Conservation (phyloP, 2,329 filamentous ascomycete genomes). For the Clarireedia monteithiana region DNA sequence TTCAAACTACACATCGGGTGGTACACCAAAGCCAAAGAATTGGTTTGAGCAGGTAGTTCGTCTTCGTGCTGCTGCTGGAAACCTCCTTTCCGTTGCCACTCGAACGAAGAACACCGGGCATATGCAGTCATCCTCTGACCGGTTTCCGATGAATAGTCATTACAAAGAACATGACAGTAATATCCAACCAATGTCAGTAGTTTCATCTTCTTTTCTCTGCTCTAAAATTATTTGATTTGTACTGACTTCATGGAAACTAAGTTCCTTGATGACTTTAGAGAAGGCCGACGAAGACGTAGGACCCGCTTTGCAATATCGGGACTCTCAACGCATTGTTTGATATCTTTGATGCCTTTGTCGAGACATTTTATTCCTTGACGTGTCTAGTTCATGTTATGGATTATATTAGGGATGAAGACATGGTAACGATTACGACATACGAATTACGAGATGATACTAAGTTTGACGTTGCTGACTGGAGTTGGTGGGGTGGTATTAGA, state of each 20-base stretch:
- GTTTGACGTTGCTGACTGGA: too few species aligned
- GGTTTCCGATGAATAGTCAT: background rate
- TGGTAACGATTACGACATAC: too few species aligned
- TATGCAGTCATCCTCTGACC: background rate
- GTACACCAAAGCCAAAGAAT: conserved; percentile 2
- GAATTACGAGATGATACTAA: too few species aligned
- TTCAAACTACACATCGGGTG: conserved; percentile 2
- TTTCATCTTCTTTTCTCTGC: background rate
- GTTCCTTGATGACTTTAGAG: conserved; percentile 3
- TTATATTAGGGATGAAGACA: too few species aligned
- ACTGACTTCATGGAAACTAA: background rate
- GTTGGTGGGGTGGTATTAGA: too few species aligned
- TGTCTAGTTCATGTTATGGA: too few species aligned
- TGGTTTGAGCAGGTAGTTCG: conserved; percentile 5
- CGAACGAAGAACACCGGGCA: background rate
- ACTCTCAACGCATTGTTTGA: background rate
- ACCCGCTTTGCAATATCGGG: background rate
- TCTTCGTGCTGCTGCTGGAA: background rate
- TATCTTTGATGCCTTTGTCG: background rate
- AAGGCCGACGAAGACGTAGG: background rate
- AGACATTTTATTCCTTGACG: background rate
- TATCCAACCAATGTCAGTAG: conserved; percentile 1
- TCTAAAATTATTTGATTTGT: background rate
- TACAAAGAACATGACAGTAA: background rate
- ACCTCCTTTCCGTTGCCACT: background rate